phyloP scores from a whole-genome alignment of 2,329 filamentous ascomycete species.

The Stagonosporopsis rhizophila region DNA sequence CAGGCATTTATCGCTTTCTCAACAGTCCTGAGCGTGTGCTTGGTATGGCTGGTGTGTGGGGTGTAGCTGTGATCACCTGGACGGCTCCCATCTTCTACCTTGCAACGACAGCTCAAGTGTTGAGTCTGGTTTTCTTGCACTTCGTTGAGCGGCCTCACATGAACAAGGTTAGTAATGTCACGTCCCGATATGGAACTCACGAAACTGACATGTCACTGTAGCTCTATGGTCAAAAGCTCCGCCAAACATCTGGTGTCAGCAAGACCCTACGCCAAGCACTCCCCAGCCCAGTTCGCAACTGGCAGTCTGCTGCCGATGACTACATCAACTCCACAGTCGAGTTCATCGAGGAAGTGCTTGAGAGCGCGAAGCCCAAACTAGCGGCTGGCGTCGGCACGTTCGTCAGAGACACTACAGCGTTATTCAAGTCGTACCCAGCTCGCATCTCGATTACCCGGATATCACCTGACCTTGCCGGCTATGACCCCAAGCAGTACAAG shows the following conservation, averaged over 20 bases:
- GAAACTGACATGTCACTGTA: conserved; percentile 1
- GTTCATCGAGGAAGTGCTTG: conserved; percentile 89
- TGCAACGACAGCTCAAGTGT: conserved; percentile 82
- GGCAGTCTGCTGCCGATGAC: conserved; percentile 85
- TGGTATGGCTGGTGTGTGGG: conserved; percentile 94
- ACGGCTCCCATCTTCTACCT: conserved; percentile 86
- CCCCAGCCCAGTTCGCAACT: conserved; percentile 80
- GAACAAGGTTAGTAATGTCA: conserved; percentile 60
- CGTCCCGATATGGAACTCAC: not conserved
- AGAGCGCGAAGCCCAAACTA: conserved; percentile 83
- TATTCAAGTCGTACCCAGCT: conserved; percentile 90
- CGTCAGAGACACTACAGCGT: conserved; percentile 82
- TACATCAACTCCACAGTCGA: conserved; percentile 86
- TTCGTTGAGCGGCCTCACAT: conserved; percentile 96
- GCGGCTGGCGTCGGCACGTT: conserved; percentile 86
- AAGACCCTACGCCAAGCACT: conserved; percentile 89
- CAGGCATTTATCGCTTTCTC: conserved; percentile 95
- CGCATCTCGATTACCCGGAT: conserved; percentile 83
- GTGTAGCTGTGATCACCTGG: conserved; percentile 90
- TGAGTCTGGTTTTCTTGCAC: conserved; percentile 87
- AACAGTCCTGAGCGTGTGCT: conserved; percentile 97
- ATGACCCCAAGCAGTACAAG: conserved; percentile 80
- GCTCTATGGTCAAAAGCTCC: conserved; percentile 83
- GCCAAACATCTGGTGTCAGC: conserved; percentile 86
- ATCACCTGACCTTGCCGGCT: conserved; percentile 79